phyloP scores from a whole-genome alignment of 345 rosid genomes.

The Mercurialis annua region DNA sequence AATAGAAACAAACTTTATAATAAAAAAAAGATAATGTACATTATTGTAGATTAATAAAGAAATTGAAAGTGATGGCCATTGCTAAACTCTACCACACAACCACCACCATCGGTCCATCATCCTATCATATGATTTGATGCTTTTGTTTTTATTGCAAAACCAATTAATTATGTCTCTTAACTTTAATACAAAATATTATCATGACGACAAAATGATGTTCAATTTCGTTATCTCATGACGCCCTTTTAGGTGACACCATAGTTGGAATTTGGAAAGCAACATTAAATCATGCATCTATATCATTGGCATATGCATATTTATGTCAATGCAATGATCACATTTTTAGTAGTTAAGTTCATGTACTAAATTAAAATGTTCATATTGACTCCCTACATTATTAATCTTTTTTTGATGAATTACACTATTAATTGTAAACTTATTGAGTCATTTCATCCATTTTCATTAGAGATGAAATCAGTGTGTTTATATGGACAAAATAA shows the following conservation, averaged over 20 bases:
- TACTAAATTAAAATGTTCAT: too few relatives aligned
- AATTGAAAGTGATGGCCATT: constrained; percentile 1
- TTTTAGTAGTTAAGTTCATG: too few relatives aligned
- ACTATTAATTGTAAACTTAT: too few relatives aligned
- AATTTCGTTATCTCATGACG: not conserved
- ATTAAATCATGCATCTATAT: too few relatives aligned
- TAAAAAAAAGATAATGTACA: not conserved
- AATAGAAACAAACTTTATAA: not conserved
- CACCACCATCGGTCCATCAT: not conserved
- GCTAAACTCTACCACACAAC: not conserved
- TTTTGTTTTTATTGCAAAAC: not conserved
- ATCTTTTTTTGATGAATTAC: too few relatives aligned
- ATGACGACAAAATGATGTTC: not conserved
- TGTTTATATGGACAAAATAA: too few relatives aligned
- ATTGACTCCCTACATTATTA: too few relatives aligned
- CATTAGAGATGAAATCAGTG: too few relatives aligned
- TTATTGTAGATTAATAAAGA: not conserved
- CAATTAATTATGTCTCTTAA: not conserved
- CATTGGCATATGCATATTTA: too few relatives aligned
- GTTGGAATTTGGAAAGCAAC: not conserved
- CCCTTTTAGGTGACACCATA: constrained; percentile 12
- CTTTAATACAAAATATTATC: not conserved
- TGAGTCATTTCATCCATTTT: too few relatives aligned
- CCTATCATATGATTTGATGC: not conserved
- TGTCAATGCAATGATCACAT: too few relatives aligned